A percentile compares a stretch with the other conserved stretches of the same genome.
Conservation (phyloP, 208 protist genomes). For the Crithidia sp. region DNA sequence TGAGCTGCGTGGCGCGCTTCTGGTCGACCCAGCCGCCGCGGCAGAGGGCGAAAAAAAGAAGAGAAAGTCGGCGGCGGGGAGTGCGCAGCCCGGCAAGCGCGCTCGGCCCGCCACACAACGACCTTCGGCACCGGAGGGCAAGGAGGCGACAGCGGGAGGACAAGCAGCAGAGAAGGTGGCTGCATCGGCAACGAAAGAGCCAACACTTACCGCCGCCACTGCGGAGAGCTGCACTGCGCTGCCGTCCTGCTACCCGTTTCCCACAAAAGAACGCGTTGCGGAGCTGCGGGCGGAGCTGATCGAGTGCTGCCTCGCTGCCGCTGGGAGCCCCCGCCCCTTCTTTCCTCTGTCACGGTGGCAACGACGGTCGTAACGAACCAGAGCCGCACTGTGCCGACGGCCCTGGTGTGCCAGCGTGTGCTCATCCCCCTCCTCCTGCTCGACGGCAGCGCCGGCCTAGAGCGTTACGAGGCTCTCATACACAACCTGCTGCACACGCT, state of each 20-base stretch:
- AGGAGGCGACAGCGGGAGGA: not conserved
- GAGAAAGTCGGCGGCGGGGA: not conserved
- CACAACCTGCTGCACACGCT: slow-evolving; percentile 35
- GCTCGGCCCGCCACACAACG: slow-evolving; percentile 24
- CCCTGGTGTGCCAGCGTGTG: slow-evolving; percentile 71
- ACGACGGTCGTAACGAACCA: not conserved
- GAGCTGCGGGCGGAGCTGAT: slow-evolving; percentile 22
- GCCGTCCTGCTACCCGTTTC: slow-evolving; percentile 32
- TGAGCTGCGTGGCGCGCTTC: slow-evolving; percentile 22
- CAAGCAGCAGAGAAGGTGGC: not conserved
- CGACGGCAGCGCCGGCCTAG: slow-evolving; percentile 35
- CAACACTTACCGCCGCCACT: not conserved
- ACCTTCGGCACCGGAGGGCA: not conserved
- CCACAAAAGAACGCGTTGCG: slow-evolving; percentile 2
- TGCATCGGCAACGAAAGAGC: not conserved
- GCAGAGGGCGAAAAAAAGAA: slow-evolving; percentile 2
- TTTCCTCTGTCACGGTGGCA: not conserved
- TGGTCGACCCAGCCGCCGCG: slow-evolving; percentile 11
- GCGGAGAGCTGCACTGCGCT: slow-evolving; percentile 2
- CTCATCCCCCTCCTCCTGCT: slow-evolving; percentile 73
- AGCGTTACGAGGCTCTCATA: slow-evolving; percentile 32
- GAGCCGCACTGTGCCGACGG: slow-evolving; percentile 23
- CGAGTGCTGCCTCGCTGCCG: slow-evolving; percentile 19
- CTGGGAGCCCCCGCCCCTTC: slow-evolving; percentile 4
- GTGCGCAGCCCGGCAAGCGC: not conserved